Base-by-base conservation (phyloP, 2,329 filamentous ascomycete genomes). In the Cytospora paraplurivora region DNA sequence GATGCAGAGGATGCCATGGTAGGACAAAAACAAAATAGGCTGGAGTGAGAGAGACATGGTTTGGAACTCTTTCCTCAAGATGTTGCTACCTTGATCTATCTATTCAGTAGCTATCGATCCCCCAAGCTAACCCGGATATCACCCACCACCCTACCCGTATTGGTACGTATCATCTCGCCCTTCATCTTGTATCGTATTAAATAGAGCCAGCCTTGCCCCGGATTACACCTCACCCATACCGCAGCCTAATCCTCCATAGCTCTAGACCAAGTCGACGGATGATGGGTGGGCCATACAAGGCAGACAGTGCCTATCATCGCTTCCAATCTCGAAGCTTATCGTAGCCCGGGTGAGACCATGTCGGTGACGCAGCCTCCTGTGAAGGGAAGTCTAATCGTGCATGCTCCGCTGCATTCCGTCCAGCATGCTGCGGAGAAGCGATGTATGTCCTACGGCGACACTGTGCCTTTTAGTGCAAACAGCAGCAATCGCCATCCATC, bases 401-500 rank as follows among this genome's bases (percentile, higher is more conserved):
- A 41, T 13, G 5, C 38, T 47, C 44, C n/a, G 21, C 12, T 17
- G 17, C 3, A 11, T 47, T 21, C 44, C 44, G 10, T 47, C 12
- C 44, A 12, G 11, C 17, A n/a, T 21, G 7, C 12, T 19, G 44
- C 44, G n/a, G 17, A 21, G 7, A 21, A 7, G 8, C 8, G 4
- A 10, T 21, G 44, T n/a, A 4, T 21, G n/a, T n/a, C n/a, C 8
- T 47, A 19, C 50, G 27, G 4, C 13, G 27, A 7, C 13, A n/a
- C 13, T 49, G 33, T 53, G 19, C 37, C n/a, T 37, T 4, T 52
- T 17, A 33, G 15, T n/a, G 27, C 19, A 15, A n/a, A 10, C 17
- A 44, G 33, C 37, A 35, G 33, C 15, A n/a, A n/a, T 44, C 32
- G 55, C 37, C 52, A 21, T 37, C 49, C 54, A 53, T 38, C n/a